Base-by-base conservation (phyloP, 805 yeast genomes). In the Myxozyma mucilagina region DNA sequence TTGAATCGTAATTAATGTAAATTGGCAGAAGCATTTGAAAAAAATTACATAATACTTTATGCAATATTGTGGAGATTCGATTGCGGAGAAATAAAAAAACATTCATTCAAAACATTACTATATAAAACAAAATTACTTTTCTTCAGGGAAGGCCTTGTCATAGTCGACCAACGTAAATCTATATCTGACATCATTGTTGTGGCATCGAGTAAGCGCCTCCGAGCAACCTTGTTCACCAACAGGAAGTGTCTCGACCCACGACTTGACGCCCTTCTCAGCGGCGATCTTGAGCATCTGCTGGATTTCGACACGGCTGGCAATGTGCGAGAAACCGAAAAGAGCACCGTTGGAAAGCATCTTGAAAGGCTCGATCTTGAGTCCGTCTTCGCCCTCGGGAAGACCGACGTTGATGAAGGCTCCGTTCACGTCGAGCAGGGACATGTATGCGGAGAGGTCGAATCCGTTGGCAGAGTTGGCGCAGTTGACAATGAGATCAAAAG, bases 221-320 rank as follows among this genome's bases (percentile, higher is more conserved):
- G 67, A 68, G 45, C 72, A 70, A 32, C 74, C 74, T 54, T 67
- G 69, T 60, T 69, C 76, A 63, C 69, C 64, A 51, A 77, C 71
- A 16, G 76, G 76, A 39, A 77, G 65, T 54, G 73, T 71, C 79
- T 62, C 64, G 34, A 65, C 65, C 68, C 68, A 64, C 35, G 68
- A 45, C 57, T 64, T 32, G 43, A 65, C 35, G 9, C 56, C 41
- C 43, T 85, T 79, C 65, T 84, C 79, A 18, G 81, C 82, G 24
- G 90, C 89, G 64, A 88, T 71, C 43, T 84, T 76, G 68, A 88
- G 78, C 84, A 88, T 81, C 62, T 84, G 85, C 53, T 78, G 71
- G 66, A 87, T 87, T 74, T 87, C 91, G 53, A 72, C 73, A 70
- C 84, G 82, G 49, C 86, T 79, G 86, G 93, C 71, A 82, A 75